Evolutionary conservation across 2,329 filamentous ascomycete species (phyloP).

Genomic region (Pseudocercospora eumusae): DNA sequence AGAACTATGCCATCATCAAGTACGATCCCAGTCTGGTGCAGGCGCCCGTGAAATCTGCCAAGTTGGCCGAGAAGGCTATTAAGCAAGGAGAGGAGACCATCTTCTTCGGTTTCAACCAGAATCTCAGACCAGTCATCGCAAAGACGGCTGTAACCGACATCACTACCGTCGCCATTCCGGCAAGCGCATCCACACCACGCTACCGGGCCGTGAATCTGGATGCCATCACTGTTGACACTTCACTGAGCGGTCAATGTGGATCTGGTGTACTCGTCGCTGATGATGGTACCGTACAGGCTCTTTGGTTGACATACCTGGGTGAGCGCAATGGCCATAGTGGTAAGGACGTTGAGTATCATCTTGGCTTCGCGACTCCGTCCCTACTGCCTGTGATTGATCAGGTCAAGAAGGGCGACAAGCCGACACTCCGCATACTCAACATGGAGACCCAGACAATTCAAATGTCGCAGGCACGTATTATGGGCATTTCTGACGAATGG

Average conservation of each 20-base stretch:
- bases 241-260: constrained; percentile 84
- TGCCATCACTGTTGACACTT: constrained; percentile 95
- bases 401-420: constrained; percentile 76
- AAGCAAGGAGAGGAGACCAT: constrained; percentile 92
- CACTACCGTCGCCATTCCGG: constrained; percentile 92
- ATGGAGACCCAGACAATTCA: constrained; percentile 94
- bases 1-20: constrained; percentile 94
- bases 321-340: constrained; percentile 77
- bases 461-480: constrained; percentile 94
- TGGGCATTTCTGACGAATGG: constrained; percentile 96
- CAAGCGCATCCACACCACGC: constrained; percentile 84
- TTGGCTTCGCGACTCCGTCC: constrained; percentile 85
- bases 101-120: constrained; percentile 98
- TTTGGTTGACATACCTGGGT: constrained; percentile 96
- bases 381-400: constrained; percentile 84
- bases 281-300: constrained; percentile 87
- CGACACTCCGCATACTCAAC: constrained; percentile 84
- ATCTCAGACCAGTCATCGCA: constrained; percentile 87
- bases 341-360: constrained; percentile 94
- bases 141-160: constrained; percentile 96
- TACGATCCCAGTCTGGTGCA: constrained; percentile 94
- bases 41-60: constrained; percentile 87
- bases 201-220: constrained; percentile 96
- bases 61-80: constrained; percentile 76
- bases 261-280: constrained; percentile 88